A percentile compares a stretch with the other conserved stretches of the same genome.
phyloP scores from a whole-genome alignment of 1,284 basidiomycete species.

The Tilletia indica region DNA sequence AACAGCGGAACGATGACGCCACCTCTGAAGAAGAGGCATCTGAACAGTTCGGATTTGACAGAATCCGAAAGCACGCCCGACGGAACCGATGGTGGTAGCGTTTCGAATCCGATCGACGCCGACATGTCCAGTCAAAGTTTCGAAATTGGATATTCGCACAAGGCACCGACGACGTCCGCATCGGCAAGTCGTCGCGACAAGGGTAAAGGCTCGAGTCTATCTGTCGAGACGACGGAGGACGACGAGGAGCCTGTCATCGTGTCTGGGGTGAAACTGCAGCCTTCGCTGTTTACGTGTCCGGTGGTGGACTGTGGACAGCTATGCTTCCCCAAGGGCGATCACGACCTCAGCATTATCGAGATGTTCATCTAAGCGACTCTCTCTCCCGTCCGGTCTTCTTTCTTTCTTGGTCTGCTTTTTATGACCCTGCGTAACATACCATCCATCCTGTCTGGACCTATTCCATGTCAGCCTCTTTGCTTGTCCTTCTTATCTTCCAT shows the following conservation, averaged over 20 bases:
- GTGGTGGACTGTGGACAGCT: conserved; percentile 42
- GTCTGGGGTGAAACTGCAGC: conserved; percentile 20
- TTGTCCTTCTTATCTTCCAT: too few relatives aligned
- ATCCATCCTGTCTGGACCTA: too few relatives aligned
- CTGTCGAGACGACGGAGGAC: conserved; percentile 19
- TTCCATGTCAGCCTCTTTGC: too few relatives aligned
- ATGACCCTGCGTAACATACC: too few relatives aligned
- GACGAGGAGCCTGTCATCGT: not conserved
- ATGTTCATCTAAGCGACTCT: conserved; percentile 1
- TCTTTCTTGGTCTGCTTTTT: not conserved
- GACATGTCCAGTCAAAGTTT: conserved; percentile 6
- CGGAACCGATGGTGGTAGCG: not conserved
- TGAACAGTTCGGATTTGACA: not conserved
- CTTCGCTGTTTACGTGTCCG: conserved; percentile 41
- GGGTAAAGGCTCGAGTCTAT: conserved; percentile 20
- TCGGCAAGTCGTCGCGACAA: conserved; percentile 21
- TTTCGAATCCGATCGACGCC: not conserved
- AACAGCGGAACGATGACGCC: not conserved
- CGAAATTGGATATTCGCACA: not conserved
- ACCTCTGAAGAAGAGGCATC: not conserved
- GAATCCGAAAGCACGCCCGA: not conserved
- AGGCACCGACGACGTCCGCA: conserved; percentile 21
- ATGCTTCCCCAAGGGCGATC: conserved; percentile 33
- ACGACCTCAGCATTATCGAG: conserved; percentile 10
- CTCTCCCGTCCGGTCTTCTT: not conserved